Base-by-base conservation (phyloP, 495 filamentous ascomycete species). In the Neurospora sp. region DNA sequence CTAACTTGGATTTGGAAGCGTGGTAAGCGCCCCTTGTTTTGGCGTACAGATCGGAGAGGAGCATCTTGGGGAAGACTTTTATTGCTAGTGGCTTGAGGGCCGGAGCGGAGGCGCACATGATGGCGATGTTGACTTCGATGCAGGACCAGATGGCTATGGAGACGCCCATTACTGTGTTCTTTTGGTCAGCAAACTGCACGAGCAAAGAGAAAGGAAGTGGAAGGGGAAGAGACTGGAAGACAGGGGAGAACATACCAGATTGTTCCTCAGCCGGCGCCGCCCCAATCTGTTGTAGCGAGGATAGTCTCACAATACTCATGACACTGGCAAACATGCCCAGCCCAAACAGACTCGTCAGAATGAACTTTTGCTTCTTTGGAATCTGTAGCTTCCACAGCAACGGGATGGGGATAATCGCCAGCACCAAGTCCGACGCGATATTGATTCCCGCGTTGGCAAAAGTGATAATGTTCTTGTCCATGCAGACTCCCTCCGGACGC, bases 101-200 rank as follows among this genome's bases (percentile, higher is more conserved):
- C 1, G 85, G 83, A 12, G 85, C 76, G 70, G 81, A 86, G 10
- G 85, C 83, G 73, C 86, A 87, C n/a, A 86, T 77, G 41, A 87
- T 85, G 7, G 78, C 84, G 16, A 84, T 74, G 39, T 85, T 84
- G 73, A 86, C 82, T 73, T 87, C 85, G 70, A 86, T 80, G 40
- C 81, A 80, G 39, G 83, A 85, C 84, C 84, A 87, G 44, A 80
- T 80, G n/a, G 83, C 76, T 11, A 83, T 78, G 16, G 72, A 61
- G 69, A 84, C 71, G 46, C 76, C 76, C 5, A 72, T 65, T 41
- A 75, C 77, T 77, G 46, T 6, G 35, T 20, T 44, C 16, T 42
- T 22, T 65, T 38, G 68, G 40, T 14, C 14, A 46, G 18, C 3
- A 20, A 0, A n/a, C 27, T 46, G 42, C 18, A 46, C 42, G 6